phyloP scores from a whole-genome alignment of 2,329 filamentous ascomycete species.

The Diaporthe capsici region DNA sequence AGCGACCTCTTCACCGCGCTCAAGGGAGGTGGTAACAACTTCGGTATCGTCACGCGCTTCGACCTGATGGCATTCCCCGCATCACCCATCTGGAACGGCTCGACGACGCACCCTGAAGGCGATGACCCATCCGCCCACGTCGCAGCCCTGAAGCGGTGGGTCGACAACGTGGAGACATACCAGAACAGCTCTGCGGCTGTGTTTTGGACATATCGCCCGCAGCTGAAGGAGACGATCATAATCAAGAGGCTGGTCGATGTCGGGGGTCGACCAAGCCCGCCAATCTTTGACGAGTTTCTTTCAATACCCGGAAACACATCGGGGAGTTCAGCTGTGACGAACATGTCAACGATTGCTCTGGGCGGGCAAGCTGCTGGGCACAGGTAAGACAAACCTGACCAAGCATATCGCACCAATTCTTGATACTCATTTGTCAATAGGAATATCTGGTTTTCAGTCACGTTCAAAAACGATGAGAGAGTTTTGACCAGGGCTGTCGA shows the following conservation, averaged over 20 bases:
- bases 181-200: not conserved
- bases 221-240: not conserved
- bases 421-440: not conserved
- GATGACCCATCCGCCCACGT: not conserved
- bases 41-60: not conserved
- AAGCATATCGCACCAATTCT: not conserved
- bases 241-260: not conserved
- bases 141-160: not conserved
- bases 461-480: not conserved
- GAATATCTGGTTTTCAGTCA: not conserved
- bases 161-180: not conserved
- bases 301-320: not conserved
- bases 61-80: not conserved
- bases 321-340: not conserved
- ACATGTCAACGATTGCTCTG: not conserved
- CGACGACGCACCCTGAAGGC: not conserved
- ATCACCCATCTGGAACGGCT: not conserved
- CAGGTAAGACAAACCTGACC: not conserved
- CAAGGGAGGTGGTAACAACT: not conserved
- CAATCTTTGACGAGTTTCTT: not conserved
- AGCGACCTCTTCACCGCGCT: not conserved
- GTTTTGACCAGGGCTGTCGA: not conserved
- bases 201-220: not conserved
- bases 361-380: not conserved
- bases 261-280: not conserved